phyloP scores from a whole-genome alignment of 2,329 filamentous ascomycete genomes.

The Sphaerulina vaccinii region DNA sequence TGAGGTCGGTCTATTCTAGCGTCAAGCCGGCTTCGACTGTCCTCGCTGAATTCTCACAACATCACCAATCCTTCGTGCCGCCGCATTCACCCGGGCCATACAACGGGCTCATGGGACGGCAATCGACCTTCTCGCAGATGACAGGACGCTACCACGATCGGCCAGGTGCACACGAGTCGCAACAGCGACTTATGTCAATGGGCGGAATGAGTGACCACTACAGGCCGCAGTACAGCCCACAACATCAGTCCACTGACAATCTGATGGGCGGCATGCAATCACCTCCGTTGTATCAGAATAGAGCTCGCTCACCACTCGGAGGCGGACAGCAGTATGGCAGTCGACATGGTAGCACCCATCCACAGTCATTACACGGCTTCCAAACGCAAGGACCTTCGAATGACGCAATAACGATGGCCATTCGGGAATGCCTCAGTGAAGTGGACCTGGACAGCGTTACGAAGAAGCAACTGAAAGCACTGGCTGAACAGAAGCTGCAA shows the following conservation, averaged over 20 bases:
- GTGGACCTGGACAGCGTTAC: conserved; percentile 96
- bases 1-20: conserved; percentile 93
- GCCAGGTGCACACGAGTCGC: conserved; percentile 46
- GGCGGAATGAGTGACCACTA: conserved; percentile 53
- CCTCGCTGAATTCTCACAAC: conserved; percentile 72
- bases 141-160: conserved; percentile 60
- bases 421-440: conserved; percentile 77
- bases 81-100: conserved; percentile 77
- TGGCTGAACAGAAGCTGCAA: conserved; percentile 91
- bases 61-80: conserved; percentile 53
- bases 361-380: conserved; percentile 54
- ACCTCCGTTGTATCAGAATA: conserved; percentile 31
- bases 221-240: conserved; percentile 42
- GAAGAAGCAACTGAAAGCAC: conserved; percentile 84
- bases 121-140: conserved; percentile 64
- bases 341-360: conserved; percentile 31
- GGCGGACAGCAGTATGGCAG: conserved; percentile 27
- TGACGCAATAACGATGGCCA: conserved; percentile 75
- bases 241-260: conserved; percentile 34
- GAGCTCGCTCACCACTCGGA: conserved; percentile 27
- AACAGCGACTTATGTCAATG: conserved; percentile 60
- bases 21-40: conserved; percentile 83
- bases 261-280: conserved; percentile 38
- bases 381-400: conserved; percentile 71
- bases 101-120: conserved; percentile 60